These are phyloP conservation scores for Zostera marina DNA, from an alignment of 116 monocot species.

Conservation along the genomic window DNA sequence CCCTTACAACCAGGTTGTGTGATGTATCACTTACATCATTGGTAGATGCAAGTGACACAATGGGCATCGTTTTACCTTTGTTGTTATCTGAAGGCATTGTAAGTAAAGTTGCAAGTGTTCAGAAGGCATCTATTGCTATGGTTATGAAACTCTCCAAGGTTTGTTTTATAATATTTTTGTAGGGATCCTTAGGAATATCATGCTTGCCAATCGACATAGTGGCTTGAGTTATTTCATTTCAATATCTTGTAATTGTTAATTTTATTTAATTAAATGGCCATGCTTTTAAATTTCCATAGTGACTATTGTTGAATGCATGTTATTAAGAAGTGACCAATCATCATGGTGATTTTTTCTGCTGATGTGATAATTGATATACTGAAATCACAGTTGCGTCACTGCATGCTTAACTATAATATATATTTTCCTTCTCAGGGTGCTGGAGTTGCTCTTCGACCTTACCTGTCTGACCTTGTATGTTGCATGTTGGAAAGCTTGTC, in stretches of 20 bases:
- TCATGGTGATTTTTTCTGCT: no score
- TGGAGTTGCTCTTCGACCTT: conserved; percentile 59
- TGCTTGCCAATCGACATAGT: not conserved
- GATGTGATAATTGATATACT: no score
- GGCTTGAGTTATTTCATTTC: not conserved
- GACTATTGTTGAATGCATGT: no score
- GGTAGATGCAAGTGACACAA: conserved; percentile 65
- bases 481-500: conserved; percentile 98
- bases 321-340: no score
- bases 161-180: not conserved
- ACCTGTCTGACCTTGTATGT: conserved; percentile 76
- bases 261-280: no score
- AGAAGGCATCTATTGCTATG: conserved; percentile 64
- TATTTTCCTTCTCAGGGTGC: conserved; percentile 41
- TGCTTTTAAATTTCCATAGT: no score
- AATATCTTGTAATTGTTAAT: no score
- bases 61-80: conserved; percentile 83
- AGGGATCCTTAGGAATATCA: not conserved
- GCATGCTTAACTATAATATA: not conserved
- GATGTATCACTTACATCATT: conserved; percentile 64
- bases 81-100: conserved; percentile 82
- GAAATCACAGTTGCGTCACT: not conserved
- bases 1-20: conserved; percentile 75
- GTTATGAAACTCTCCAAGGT: conserved; percentile 98
- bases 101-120: conserved; percentile 88